Evolutionary conservation across 805 yeast genomes (phyloP), one percentile per base, ranked within the genome.

Genomic region (Candida jianshihensis): DNA sequence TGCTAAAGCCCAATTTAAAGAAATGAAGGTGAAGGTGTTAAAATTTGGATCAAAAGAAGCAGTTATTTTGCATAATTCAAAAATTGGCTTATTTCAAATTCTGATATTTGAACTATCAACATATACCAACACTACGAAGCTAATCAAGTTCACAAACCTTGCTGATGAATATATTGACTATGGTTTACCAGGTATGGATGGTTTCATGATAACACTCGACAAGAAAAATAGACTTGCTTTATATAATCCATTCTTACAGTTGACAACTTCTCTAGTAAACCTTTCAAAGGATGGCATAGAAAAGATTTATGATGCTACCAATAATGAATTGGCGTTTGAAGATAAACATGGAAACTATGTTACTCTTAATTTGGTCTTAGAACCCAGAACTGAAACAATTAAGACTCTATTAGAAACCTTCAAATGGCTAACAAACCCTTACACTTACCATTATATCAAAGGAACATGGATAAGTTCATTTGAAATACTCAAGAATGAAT

Each of bases 401-500:
- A 21, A 41, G 4, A 62, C 50, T 11, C 69, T 80, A 30, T 58
- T 81, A n/a, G 54, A 61, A 13, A 61, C 74, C 3, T 64, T 81
- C 43, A 67, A 64, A 37, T 69, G 70, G 41, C 51, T 81, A 15
- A 67, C 78, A 5, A 82, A 81, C n/a, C 62, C 81, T 3, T 70
- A 70, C 38, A 65, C 75, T 4, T 68, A 66, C 46, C 79, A 76
- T 47, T 68, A 67, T 25, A 59, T 81, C n/a, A 69, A 81, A 75
- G 56, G 77, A 34, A 61, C 71, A 4, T 82, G 88, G 87, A 64
- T 81, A 31, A 54, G 77, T 1, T 74, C 82, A 2, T 52, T 67
- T 16, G 59, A 70, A 34, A 40, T 73, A 10, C 66, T 63, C 16
- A 62, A 60, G 4, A 43, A 53, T 43, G 86, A 81, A 22, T 80